A percentile compares a stretch with the other conserved stretches of the same genome.
Evolutionary conservation across 768 basidiomycete genomes (phyloP).

Genomic region (Holtermannia corniformis): DNA sequence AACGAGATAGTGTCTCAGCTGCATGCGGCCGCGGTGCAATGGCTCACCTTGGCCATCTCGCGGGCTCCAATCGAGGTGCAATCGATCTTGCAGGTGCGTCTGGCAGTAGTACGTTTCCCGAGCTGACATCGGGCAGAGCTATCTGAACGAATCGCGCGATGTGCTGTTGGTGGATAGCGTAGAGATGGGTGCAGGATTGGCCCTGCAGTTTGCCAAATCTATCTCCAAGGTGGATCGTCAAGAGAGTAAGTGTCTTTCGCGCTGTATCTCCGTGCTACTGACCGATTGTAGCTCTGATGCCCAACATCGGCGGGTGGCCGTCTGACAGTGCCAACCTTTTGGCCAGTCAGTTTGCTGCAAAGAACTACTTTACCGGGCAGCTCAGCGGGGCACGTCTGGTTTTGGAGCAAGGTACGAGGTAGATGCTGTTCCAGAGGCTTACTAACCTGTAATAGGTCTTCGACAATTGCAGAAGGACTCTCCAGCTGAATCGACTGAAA

Average conservation of each 20-base stretch:
- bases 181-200: slow-evolving; percentile 84
- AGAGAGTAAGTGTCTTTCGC: slow-evolving; percentile 47
- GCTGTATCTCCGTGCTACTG: not conserved
- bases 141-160: slow-evolving; percentile 66
- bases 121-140: slow-evolving; percentile 53
- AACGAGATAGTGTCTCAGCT: slow-evolving; percentile 73
- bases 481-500: slow-evolving; percentile 52
- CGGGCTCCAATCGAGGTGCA: slow-evolving; percentile 88
- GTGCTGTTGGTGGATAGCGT: slow-evolving; percentile 61
- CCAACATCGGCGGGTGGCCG: slow-evolving; percentile 49
- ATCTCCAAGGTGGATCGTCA: slow-evolving; percentile 64
- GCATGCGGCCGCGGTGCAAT: slow-evolving; percentile 61
- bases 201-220: slow-evolving; percentile 72
- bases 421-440: not conserved
- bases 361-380: slow-evolving; percentile 83
- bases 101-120: not conserved
- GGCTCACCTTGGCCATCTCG: slow-evolving; percentile 78
- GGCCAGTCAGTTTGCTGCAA: slow-evolving; percentile 76
- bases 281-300: slow-evolving; percentile 32
- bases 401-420: slow-evolving; percentile 19
- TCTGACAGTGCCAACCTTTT: slow-evolving; percentile 73
- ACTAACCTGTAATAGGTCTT: slow-evolving; percentile 47
- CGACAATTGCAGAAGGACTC: slow-evolving; percentile 56
- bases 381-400: slow-evolving; percentile 55
- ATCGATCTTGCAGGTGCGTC: slow-evolving; percentile 72